Percentiles rank a stretch among this genome's conserved stretches.
These are phyloP conservation scores for Ganoderma meredithae DNA, from an alignment of 1,284 basidiomycete species.

Conservation along the genomic window DNA sequence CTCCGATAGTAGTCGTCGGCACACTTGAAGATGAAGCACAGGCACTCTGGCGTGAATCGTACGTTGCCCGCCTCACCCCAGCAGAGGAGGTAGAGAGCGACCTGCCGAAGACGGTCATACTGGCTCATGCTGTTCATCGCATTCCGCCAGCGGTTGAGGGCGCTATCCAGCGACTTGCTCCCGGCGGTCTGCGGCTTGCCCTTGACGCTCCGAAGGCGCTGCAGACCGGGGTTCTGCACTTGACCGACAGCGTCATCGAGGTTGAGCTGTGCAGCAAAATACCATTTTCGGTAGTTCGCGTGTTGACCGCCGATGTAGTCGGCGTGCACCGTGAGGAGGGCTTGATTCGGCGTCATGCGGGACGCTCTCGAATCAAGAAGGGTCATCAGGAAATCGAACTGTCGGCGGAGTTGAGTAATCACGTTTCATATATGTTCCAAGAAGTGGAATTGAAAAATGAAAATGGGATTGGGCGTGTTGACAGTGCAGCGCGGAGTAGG, in stretches of 20 bases:
- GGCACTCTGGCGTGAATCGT: constrained; percentile 94
- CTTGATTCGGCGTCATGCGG: constrained; percentile 99
- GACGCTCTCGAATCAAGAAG: constrained; percentile 95
- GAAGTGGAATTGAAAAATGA: not conserved
- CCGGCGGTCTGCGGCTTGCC: constrained; percentile 63
- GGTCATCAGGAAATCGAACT: constrained; percentile 99
- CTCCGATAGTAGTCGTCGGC: constrained; percentile 99
- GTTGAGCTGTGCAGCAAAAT: constrained; percentile 99
- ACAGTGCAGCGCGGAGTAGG: not conserved
- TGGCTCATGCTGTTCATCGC: constrained; percentile 99
- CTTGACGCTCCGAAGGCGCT: constrained; percentile 88
- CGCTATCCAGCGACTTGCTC: constrained; percentile 91
- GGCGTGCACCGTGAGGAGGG: constrained; percentile 94
- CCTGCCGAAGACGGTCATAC: constrained; percentile 96
- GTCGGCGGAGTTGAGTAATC: constrained; percentile 10
- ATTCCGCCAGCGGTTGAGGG: constrained; percentile 93
- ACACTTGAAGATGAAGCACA: constrained; percentile 99
- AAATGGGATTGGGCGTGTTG: not conserved
- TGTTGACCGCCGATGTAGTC: constrained; percentile 99
- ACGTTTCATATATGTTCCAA: constrained; percentile 3
- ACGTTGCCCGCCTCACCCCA: constrained; percentile 99
- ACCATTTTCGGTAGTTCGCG: constrained; percentile 99
- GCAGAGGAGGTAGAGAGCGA: constrained; percentile 94
- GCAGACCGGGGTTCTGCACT: constrained; percentile 91
- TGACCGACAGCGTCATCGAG: constrained; percentile 98